Conservation (phyloP, 2,329 filamentous ascomycete genomes). For the Hirsutella rhossiliensis region DNA sequence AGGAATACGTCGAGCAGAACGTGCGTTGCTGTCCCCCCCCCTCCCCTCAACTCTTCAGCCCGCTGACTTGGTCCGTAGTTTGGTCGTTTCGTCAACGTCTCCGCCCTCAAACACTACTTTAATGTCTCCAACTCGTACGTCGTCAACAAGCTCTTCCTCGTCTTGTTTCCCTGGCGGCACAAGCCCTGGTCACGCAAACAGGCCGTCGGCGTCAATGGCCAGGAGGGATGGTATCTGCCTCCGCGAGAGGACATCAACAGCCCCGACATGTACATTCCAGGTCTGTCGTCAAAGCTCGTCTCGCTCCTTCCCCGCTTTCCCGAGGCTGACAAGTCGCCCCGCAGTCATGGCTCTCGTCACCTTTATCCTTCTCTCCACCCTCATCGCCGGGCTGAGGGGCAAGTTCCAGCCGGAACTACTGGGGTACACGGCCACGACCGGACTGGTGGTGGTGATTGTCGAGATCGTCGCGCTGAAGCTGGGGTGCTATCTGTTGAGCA, state of each 20-base stretch:
- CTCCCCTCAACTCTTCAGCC: not conserved
- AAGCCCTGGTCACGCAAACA: slow-evolving; percentile 95
- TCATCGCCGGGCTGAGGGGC: slow-evolving; percentile 79
- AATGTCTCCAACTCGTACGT: slow-evolving; percentile 98
- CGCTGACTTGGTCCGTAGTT: slow-evolving; percentile 23
- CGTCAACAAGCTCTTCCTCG: slow-evolving; percentile 80
- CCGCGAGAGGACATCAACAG: slow-evolving; percentile 94
- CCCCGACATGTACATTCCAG: slow-evolving; percentile 97
- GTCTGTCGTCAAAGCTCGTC: slow-evolving; percentile 13
- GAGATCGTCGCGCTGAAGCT: slow-evolving; percentile 88
- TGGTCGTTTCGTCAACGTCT: slow-evolving; percentile 75
- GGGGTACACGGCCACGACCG: slow-evolving; percentile 76
- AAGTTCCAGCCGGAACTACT: slow-evolving; percentile 91
- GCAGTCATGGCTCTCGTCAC: slow-evolving; percentile 89
- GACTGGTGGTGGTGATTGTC: slow-evolving; percentile 68
- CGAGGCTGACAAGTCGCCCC: slow-evolving; percentile 9
- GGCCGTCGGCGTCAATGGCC: slow-evolving; percentile 54
- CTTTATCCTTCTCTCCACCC: slow-evolving; percentile 86
- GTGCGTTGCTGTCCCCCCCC: slow-evolving; percentile 36
- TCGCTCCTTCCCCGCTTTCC: not conserved
- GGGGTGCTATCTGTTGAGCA: slow-evolving; percentile 85
- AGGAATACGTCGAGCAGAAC: slow-evolving; percentile 92
- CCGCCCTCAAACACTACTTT: slow-evolving; percentile 95
- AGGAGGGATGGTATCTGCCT: slow-evolving; percentile 71
- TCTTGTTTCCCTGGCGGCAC: slow-evolving; percentile 95